These are phyloP conservation scores for Tylopilus plumbeoviolaceoides DNA, from an alignment of 768 basidiomycete genomes.

Conservation along the genomic window DNA sequence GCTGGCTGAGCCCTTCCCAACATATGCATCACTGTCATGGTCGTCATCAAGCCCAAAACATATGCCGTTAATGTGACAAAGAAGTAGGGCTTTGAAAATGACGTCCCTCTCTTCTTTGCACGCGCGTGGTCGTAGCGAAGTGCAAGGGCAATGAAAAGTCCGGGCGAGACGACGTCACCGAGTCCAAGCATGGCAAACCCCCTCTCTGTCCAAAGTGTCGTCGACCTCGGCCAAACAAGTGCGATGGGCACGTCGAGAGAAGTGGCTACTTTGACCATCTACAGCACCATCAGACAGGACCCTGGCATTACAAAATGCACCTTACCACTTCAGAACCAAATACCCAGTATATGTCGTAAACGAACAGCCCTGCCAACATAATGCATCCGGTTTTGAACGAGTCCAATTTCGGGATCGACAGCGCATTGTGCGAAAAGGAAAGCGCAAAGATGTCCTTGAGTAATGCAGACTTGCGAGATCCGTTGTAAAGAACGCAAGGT, in stretches of 20 bases:
- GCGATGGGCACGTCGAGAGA: conserved; percentile 91
- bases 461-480: conserved; percentile 55
- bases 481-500: conserved; percentile 62
- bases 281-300: neutral
- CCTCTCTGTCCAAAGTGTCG: conserved; percentile 40
- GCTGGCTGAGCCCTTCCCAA: conserved; percentile 84
- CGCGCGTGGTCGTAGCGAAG: conserved; percentile 78
- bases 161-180: conserved; percentile 75
- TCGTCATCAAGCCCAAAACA: conserved; percentile 62
- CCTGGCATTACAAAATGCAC: conserved; percentile 7
- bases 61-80: conserved; percentile 66
- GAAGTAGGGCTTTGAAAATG: conserved; percentile 75
- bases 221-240: conserved; percentile 78
- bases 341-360: conserved; percentile 97
- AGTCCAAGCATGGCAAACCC: conserved; percentile 91
- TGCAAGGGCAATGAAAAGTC: conserved; percentile 74
- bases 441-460: conserved; percentile 74
- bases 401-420: conserved; percentile 79
- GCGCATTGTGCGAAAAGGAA: conserved; percentile 77
- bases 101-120: conserved; percentile 28
- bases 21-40: conserved; percentile 83
- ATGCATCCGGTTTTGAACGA: conserved; percentile 85
- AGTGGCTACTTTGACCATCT: conserved; percentile 95
- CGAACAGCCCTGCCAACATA: conserved; percentile 77
- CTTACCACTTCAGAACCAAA: conserved; percentile 83